Evolutionary conservation across 2,329 filamentous ascomycete species (phyloP).

Genomic region (Tympanopsis confertula): DNA sequence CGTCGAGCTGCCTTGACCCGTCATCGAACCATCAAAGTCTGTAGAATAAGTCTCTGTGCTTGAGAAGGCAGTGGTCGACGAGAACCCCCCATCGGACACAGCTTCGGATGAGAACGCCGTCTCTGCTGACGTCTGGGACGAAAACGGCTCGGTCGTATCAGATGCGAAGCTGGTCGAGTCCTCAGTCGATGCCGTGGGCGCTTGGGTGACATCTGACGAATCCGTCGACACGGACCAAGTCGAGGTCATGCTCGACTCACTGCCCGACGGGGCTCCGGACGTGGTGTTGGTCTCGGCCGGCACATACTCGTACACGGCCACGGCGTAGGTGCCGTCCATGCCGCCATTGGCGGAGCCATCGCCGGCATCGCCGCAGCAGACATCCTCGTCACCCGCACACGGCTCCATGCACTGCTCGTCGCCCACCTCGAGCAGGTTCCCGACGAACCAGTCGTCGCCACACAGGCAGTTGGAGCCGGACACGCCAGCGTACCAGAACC

Average conservation of each 20-base stretch:
- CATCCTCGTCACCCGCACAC: background rate
- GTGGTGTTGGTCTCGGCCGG: background rate
- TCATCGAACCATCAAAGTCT: too few species aligned
- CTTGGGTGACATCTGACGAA: too few species aligned
- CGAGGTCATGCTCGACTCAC: background rate
- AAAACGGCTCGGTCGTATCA: too few species aligned
- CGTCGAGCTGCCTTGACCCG: too few species aligned
- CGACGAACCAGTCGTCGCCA: background rate
- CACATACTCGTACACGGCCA: background rate
- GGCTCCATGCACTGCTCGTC: background rate
- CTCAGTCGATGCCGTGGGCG: too few species aligned
- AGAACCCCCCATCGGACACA: too few species aligned
- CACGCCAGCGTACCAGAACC: background rate
- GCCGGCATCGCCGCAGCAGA: background rate
- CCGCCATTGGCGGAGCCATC: background rate
- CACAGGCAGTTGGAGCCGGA: background rate
- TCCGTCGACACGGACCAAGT: too few species aligned
- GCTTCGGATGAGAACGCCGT: too few species aligned
- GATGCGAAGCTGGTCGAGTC: too few species aligned
- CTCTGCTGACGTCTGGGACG: too few species aligned
- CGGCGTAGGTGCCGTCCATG: background rate
- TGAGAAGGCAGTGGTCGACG: too few species aligned
- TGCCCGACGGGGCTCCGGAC: background rate
- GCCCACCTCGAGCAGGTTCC: background rate
- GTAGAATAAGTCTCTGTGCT: too few species aligned